Evolutionary conservation across 768 basidiomycete genomes (phyloP).

Genomic region (Mycena capillaripes): DNA sequence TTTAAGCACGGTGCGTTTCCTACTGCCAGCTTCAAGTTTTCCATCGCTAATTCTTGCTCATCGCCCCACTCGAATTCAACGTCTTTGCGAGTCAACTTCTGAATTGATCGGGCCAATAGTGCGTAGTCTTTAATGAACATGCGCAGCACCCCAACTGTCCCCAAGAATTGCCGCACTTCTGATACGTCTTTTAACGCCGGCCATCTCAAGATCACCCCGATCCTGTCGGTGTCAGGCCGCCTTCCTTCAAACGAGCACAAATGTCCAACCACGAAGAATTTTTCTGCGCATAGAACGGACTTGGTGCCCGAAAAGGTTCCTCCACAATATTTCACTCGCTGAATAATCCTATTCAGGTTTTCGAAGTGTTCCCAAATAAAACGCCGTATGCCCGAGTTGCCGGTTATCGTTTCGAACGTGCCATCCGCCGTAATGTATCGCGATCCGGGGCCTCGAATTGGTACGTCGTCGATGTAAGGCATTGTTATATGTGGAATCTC

Average conservation of each 20-base stretch:
- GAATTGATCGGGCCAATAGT: slow-evolving; percentile 11
- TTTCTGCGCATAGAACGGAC: slow-evolving; percentile 37
- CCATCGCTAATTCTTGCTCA: slow-evolving; percentile 43
- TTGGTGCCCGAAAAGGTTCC: too few relatives aligned
- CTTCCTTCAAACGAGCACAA: slow-evolving; percentile 51
- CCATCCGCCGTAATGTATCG: too few relatives aligned
- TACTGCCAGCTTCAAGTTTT: slow-evolving; percentile 36
- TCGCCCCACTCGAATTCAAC: slow-evolving; percentile 44
- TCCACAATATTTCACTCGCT: too few relatives aligned
- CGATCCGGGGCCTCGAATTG: too few relatives aligned
- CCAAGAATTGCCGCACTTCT: slow-evolving; percentile 46
- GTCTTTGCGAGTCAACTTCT: slow-evolving; percentile 21
- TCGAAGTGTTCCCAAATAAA: too few relatives aligned
- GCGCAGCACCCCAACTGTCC: slow-evolving; percentile 39
- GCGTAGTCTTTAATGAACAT: slow-evolving; percentile 41
- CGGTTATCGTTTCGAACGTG: too few relatives aligned
- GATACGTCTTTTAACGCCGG: slow-evolving; percentile 26
- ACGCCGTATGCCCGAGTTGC: too few relatives aligned
- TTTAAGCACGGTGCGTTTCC: slow-evolving; percentile 39
- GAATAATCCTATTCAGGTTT: too few relatives aligned
- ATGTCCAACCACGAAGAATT: slow-evolving; percentile 52
- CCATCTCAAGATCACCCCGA: slow-evolving; percentile 46
- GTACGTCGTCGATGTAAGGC: too few relatives aligned
- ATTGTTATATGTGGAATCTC: too few relatives aligned
- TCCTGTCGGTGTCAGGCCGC: slow-evolving; percentile 39